A percentile compares a stretch with the other conserved stretches of the same genome.
Conservation (phyloP, 805 yeast genomes). For the Spathaspora hagerdaliae region DNA sequence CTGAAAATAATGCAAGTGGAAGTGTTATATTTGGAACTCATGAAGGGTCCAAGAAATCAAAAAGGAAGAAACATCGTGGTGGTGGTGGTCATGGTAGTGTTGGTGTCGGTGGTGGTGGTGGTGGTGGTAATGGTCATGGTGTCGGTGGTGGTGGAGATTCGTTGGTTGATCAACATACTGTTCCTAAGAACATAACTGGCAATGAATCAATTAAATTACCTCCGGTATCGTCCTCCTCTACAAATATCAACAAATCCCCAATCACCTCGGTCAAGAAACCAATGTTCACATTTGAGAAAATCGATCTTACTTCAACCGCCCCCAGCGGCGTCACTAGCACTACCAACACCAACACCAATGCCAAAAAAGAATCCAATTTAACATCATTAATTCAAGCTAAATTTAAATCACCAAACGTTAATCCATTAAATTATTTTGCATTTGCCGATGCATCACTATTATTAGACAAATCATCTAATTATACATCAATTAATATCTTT, state of each 20-base stretch:
- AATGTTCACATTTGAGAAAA: slow-evolving; percentile 19
- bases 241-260: background rate
- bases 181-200: slow-evolving; percentile 7
- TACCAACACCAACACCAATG: too few species aligned
- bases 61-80: slow-evolving; percentile 15
- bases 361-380: slow-evolving; percentile 27
- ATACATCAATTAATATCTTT: slow-evolving; percentile 19
- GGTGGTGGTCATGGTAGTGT: slow-evolving; percentile 3
- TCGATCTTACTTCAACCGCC: slow-evolving; percentile 9
- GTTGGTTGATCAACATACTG: slow-evolving; percentile 8
- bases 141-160: slow-evolving; percentile 7
- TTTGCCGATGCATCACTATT: slow-evolving; percentile 16
- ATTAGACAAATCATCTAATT: background rate
- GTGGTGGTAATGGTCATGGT: background rate
- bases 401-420: slow-evolving; percentile 28
- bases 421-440: slow-evolving; percentile 42
- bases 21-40: slow-evolving; percentile 14
- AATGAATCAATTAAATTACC: background rate
- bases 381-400: slow-evolving; percentile 41
- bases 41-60: slow-evolving; percentile 9
- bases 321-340: background rate
- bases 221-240: background rate
- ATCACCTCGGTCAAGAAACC: slow-evolving; percentile 1
- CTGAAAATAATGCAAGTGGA: slow-evolving; percentile 7
- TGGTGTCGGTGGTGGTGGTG: background rate